A percentile compares a stretch with the other conserved stretches of the same genome.
Conservation (phyloP, 345 rosid species). For the Eucalyptus shirleyi region DNA sequence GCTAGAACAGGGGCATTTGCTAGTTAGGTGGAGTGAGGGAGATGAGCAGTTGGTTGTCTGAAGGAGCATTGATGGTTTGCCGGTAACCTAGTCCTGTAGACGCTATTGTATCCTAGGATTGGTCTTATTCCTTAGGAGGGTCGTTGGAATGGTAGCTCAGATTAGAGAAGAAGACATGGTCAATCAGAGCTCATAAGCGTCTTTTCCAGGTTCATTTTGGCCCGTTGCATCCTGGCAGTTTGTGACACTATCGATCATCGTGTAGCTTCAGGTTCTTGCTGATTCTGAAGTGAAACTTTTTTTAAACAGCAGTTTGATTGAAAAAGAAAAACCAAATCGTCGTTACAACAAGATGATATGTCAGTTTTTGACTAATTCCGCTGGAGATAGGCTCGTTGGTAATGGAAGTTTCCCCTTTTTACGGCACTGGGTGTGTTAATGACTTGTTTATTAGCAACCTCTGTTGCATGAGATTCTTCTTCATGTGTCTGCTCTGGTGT, state of each 20-base stretch:
- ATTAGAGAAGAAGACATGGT: not conserved
- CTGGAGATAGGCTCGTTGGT: not conserved
- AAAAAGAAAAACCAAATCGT: not conserved
- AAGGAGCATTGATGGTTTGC: not conserved
- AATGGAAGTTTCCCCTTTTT: not conserved
- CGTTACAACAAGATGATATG: not conserved
- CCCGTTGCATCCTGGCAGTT: not conserved
- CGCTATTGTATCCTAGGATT: not conserved
- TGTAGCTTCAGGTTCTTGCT: not conserved
- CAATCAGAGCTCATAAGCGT: not conserved
- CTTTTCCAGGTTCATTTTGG: not conserved
- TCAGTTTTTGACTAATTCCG: not conserved
- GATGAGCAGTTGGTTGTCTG: not conserved
- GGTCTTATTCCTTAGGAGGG: not conserved
- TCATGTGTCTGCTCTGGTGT: not conserved
- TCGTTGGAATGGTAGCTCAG: not conserved
- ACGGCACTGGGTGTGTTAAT: not conserved
- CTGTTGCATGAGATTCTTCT: not conserved
- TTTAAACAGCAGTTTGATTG: not conserved
- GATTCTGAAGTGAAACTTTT: not conserved
- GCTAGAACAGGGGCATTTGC: not conserved
- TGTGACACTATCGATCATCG: not conserved
- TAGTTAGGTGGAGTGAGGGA: not conserved
- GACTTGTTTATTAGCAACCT: not conserved
- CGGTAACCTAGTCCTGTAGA: not conserved